A percentile compares a stretch with the other conserved stretches of the same genome.
Evolutionary conservation across 208 protist species (phyloP).

Genomic region (Acanthamoeba healyi): DNA sequence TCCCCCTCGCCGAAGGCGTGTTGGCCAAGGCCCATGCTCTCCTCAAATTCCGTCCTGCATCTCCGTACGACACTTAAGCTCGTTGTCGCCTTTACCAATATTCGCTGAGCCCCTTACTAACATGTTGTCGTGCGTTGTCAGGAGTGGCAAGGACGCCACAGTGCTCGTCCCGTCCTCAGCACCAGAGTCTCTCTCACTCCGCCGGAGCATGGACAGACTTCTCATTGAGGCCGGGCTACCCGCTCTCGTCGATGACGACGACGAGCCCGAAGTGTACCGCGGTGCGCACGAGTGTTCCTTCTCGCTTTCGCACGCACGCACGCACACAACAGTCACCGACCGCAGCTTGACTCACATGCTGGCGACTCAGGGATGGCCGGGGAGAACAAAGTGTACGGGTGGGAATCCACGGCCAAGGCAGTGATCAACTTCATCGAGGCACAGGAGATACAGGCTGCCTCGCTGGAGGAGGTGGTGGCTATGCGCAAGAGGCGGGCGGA

Average conservation of each 20-base stretch:
- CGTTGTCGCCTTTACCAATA: too few species aligned
- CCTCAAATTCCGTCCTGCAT: not conserved
- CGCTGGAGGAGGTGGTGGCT: not conserved
- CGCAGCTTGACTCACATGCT: too few species aligned
- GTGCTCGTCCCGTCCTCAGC: not conserved
- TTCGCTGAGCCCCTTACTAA: too few species aligned
- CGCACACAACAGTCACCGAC: too few species aligned
- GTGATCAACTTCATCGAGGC: slow-evolving; percentile 18
- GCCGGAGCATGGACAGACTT: not conserved
- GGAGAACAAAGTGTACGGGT: not conserved
- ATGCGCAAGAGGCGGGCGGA: not conserved
- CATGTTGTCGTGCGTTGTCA: too few species aligned
- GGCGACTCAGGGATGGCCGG: not conserved
- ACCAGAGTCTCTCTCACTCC: not conserved
- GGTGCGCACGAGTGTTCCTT: too few species aligned
- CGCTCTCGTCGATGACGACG: not conserved
- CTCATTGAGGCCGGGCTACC: not conserved
- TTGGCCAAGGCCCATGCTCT: not conserved
- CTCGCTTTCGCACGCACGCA: too few species aligned
- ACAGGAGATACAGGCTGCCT: not conserved
- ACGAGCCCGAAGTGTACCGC: not conserved
- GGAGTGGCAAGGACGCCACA: not conserved
- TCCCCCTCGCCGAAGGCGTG: not conserved
- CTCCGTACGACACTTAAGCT: not conserved
- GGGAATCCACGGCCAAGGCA: slow-evolving; percentile 8